Conservation (phyloP, 768 basidiomycete genomes). For the Russula brevipes region DNA sequence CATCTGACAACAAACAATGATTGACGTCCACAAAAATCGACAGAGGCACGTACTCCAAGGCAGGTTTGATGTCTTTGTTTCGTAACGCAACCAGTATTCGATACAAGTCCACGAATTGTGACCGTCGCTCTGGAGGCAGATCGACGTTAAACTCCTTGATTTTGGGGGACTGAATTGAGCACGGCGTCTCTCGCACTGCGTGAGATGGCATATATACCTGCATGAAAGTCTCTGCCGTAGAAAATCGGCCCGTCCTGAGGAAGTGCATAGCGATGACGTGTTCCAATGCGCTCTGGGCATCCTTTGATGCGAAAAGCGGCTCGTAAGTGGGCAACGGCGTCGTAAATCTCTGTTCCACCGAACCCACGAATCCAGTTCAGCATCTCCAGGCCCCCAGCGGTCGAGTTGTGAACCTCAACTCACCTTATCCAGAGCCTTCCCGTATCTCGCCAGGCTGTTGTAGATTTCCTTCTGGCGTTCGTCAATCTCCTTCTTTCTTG, state of each 20-base stretch:
- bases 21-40: slow-evolving; percentile 1
- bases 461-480: slow-evolving; percentile 89
- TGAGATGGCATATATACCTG: slow-evolving; percentile 45
- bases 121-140: slow-evolving; percentile 45
- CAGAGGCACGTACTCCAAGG: slow-evolving; percentile 59
- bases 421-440: slow-evolving; percentile 91
- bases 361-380: slow-evolving; percentile 15
- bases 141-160: slow-evolving; percentile 62
- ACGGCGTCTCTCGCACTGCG: neutral
- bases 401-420: slow-evolving; percentile 19
- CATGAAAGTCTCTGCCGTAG: slow-evolving; percentile 68
- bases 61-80: slow-evolving; percentile 62
- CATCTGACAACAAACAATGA: slow-evolving; percentile 51
- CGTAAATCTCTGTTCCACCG: slow-evolving; percentile 40
- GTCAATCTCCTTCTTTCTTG: slow-evolving; percentile 77
- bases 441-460: slow-evolving; percentile 65
- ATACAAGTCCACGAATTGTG: slow-evolving; percentile 65
- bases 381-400: neutral
- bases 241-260: slow-evolving; percentile 75
- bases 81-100: slow-evolving; percentile 63
- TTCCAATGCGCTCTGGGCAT: slow-evolving; percentile 59
- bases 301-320: slow-evolving; percentile 57
- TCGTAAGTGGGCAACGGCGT: slow-evolving; percentile 62
- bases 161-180: slow-evolving; percentile 9
- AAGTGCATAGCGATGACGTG: slow-evolving; percentile 71